These are phyloP conservation scores for Alternaria longipes DNA, from an alignment of 2,329 filamentous ascomycete species.

Conservation along the genomic window DNA sequence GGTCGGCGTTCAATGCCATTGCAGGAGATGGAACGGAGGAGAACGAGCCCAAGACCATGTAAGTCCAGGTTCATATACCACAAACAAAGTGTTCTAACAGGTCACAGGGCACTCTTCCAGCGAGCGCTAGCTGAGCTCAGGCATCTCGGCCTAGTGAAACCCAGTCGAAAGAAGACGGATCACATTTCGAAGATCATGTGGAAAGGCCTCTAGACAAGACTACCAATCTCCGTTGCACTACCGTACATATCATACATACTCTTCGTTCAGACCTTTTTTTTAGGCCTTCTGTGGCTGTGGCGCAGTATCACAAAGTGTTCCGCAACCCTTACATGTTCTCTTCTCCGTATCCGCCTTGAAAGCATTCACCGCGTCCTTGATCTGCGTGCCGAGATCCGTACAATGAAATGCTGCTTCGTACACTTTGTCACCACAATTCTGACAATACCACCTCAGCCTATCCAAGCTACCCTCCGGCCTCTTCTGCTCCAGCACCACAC, in stretches of 20 bases:
- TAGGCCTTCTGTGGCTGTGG: slow-evolving; percentile 56
- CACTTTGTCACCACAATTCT: slow-evolving; percentile 73
- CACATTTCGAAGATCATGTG: slow-evolving; percentile 85
- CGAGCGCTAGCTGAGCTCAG: slow-evolving; percentile 83
- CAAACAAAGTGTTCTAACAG: slow-evolving; percentile 5
- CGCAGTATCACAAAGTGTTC: slow-evolving; percentile 75
- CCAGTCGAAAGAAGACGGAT: slow-evolving; percentile 89
- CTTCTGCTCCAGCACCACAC: slow-evolving; percentile 88
- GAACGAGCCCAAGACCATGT: slow-evolving; percentile 59
- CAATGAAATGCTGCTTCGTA: slow-evolving; percentile 90
- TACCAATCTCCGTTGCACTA: not conserved
- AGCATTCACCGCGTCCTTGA: slow-evolving; percentile 86
- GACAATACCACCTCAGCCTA: slow-evolving; percentile 90
- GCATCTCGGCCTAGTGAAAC: slow-evolving; percentile 86
- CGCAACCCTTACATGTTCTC: slow-evolving; percentile 81
- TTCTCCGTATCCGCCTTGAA: slow-evolving; percentile 76
- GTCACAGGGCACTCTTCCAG: slow-evolving; percentile 76
- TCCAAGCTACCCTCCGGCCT: slow-evolving; percentile 76
- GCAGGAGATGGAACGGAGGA: slow-evolving; percentile 62
- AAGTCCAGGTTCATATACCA: slow-evolving; percentile 27
- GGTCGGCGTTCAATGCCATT: slow-evolving; percentile 77
- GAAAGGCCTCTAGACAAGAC: slow-evolving; percentile 70
- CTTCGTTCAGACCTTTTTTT: not conserved
- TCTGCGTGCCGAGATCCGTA: slow-evolving; percentile 90
- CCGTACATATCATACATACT: slow-evolving; percentile 22